Conservation (phyloP, 2,329 filamentous ascomycete genomes). For the Endothia cerciana region DNA sequence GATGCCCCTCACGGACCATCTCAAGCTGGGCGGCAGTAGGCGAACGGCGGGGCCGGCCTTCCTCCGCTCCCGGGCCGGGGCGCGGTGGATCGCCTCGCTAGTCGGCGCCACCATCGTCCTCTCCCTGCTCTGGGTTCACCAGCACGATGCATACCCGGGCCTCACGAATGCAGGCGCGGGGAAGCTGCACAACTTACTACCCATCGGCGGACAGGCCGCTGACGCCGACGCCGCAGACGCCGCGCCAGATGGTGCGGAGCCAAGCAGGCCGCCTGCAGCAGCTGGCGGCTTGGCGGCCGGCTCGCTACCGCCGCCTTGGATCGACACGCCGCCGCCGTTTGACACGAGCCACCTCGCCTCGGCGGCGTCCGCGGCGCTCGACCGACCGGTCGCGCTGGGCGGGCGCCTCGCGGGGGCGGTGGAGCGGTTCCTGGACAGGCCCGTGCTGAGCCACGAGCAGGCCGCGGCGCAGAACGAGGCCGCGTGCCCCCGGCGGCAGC, state of each 20-base stretch:
- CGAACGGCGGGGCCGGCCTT: not conserved
- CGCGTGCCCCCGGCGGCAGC: slow-evolving; percentile 21
- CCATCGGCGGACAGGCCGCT: slow-evolving; percentile 1
- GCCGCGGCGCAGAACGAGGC: slow-evolving; percentile 24
- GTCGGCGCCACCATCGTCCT: slow-evolving; percentile 1
- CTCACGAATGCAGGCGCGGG: not conserved
- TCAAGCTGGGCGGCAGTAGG: not conserved
- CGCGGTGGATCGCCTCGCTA: slow-evolving; percentile 3
- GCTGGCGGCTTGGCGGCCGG: not conserved
- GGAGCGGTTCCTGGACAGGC: slow-evolving; percentile 22
- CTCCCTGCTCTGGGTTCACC: slow-evolving; percentile 8
- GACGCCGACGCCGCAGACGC: not conserved
- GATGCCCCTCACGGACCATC: not conserved
- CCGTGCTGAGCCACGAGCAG: slow-evolving; percentile 23
- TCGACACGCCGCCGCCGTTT: slow-evolving; percentile 24
- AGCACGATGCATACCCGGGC: not conserved
- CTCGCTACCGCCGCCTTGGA: slow-evolving; percentile 13
- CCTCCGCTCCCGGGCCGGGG: slow-evolving; percentile 15
- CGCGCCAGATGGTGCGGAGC: not conserved
- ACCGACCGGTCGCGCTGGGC: slow-evolving; percentile 13
- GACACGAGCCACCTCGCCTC: not conserved
- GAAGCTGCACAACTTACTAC: not conserved
- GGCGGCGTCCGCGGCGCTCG: not conserved
- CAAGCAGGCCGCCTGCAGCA: slow-evolving; percentile 2
- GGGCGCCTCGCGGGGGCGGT: slow-evolving; percentile 11